Percentiles rank a stretch among this genome's conserved stretches.
Evolutionary conservation across 1,284 basidiomycete species (phyloP).

Genomic region (Puccinia polysora): DNA sequence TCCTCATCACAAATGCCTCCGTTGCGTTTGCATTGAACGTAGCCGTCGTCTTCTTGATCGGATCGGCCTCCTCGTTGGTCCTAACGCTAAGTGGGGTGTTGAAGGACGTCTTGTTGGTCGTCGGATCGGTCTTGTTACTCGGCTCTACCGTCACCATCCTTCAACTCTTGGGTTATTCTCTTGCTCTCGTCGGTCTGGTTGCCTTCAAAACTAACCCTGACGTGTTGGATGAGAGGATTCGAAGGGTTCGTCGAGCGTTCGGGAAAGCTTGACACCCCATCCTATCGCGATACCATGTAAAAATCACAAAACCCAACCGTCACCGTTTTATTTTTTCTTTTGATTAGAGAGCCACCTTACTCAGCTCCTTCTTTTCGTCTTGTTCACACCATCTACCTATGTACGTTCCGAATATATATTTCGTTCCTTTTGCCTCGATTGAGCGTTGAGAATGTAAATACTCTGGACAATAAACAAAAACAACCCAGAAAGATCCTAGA

Average conservation of each 20-base stretch:
- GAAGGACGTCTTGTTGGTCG: constrained; percentile 56
- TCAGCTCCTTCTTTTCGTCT: too few species aligned
- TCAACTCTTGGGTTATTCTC: constrained; percentile 53
- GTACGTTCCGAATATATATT: too few species aligned
- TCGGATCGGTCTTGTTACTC: constrained; percentile 55
- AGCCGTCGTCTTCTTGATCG: constrained; percentile 56
- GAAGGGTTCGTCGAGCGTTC: constrained; percentile 7
- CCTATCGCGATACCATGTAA: too few species aligned
- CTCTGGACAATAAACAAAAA: too few species aligned
- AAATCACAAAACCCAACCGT: too few species aligned
- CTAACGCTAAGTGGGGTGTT: constrained; percentile 55
- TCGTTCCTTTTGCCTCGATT: too few species aligned
- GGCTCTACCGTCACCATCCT: constrained; percentile 55
- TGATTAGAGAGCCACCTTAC: too few species aligned
- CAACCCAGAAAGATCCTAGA: too few species aligned
- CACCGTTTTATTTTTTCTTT: too few species aligned
- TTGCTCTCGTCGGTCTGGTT: constrained; percentile 53
- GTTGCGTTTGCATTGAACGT: constrained; percentile 57
- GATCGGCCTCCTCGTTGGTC: constrained; percentile 54
- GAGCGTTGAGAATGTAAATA: too few species aligned
- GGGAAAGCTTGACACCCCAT: constrained; percentile 6
- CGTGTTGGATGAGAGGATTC: constrained; percentile 37
- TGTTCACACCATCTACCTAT: too few species aligned
- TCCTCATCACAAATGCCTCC: constrained; percentile 55
- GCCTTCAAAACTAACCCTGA: constrained; percentile 53